Base-by-base conservation (phyloP, 176 grass and related monocot genomes). In the Paspalum notatum region DNA sequence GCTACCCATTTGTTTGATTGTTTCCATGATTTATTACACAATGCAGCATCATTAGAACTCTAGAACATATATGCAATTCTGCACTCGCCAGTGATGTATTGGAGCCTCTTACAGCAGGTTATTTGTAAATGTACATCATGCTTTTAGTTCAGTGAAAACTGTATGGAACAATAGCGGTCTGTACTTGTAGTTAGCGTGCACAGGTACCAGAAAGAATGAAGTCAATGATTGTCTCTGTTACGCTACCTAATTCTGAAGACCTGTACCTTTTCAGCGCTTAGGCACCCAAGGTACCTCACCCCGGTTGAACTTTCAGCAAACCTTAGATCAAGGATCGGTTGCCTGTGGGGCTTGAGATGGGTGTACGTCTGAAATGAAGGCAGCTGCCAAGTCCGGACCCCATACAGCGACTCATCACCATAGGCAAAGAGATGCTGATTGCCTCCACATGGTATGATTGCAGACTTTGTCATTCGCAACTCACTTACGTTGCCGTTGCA, bases 321-420 rank as follows among this genome's bases (percentile, higher is more conserved):
- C 83, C 84, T 91, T 61, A 94, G 74, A 89, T 98, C 95, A 87
- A 98, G 92, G 89, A 94, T 83, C 2, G 92, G 92, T n/a, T 81
- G 56, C 43, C 42, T 84, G 86, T 94, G 92, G 3, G 90, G 83
- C 69, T 72, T 87, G 45, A 98, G 83, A 81, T 87, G 77, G 21
- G 71, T 15, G 75, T 71, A 67, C 25, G n/a, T 66, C 74, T 68
- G 86, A 66, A 98, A 91, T 0, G 85, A 94, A 67, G 95, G 95
- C 48, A 98, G 59, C 16, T 5, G 48, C 92, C 88, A 94, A 22
- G 84, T 78, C 52, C 92, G 83, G 26, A 98, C 75, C 61, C 86
- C 84, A 0, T 76, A 51, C 63, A 90, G 8, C 21, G 50, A 85
- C 70, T 95, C 95, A 11, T 98, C 92, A 0, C 92, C 92, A 14